Evolutionary conservation across 805 yeast genomes (phyloP), one percentile per base, ranked within the genome.

Genomic region (Kodamaea kaohsiungensis): DNA sequence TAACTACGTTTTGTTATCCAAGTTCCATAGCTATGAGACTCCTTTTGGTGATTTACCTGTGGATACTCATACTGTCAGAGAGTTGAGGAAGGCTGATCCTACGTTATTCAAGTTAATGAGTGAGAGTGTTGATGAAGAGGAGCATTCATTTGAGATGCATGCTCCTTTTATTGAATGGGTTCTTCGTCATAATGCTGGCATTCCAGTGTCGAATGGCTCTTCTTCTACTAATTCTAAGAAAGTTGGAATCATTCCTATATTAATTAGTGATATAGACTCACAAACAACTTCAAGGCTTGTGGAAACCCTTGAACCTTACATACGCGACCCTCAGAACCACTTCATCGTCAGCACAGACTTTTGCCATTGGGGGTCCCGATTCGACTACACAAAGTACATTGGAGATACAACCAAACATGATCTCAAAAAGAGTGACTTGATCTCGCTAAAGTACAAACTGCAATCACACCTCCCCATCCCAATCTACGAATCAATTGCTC

Each of bases 131-230:
- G 99, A 95, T 67, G 84, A 85, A 55, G 88, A 87, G 15, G 99
- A 95, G 67, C 99, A 95, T 67, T 87, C 95, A 50, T 83, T 95
- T 63, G 99, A 95, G 64, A 89, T 95, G 97, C 98, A 95, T 69
- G 80, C 87, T 65, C 97, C 98, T 0, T 86, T 82, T 56, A 71
- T 89, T 7, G 35, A 47, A 15, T 52, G 54, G 54, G 46, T 43
- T 3, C 43, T 42, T 15, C 27, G 18, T 12, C 43, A 47, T n/a
- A 35, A 47, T 12, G 25, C 49, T 7, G n/a, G 25, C 8, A n/a
- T 30, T 9, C 35, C 35, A 2, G 8, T 12, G 10, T 8, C 35
- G 10, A 30, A 30, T 30, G 35, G 35, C 3, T 9, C 35, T 8
- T 9, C 35, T 9, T 30, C 35, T 10, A 30, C 3, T 30, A 10